A percentile compares a stretch with the other conserved stretches of the same genome.
Evolutionary conservation across 164 flowering plant genomes (phyloP).

Genomic region (Vitis cinerea): DNA sequence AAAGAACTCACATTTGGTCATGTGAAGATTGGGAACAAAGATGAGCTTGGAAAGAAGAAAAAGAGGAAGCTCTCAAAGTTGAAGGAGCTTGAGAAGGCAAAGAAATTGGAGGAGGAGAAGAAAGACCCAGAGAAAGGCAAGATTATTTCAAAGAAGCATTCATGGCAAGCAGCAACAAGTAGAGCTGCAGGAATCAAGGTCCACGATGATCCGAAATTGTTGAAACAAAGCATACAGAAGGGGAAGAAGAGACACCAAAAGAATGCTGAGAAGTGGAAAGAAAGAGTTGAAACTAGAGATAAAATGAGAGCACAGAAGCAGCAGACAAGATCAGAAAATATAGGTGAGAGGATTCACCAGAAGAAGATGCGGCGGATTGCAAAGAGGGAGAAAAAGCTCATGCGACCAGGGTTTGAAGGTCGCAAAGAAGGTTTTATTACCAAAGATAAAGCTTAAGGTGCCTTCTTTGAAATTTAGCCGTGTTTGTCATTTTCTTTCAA

Average conservation of each 20-base stretch:
- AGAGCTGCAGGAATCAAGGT: conserved; percentile 85
- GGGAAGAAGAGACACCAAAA: conserved; percentile 78
- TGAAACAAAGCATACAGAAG: conserved; percentile 71
- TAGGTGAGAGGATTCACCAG: conserved; percentile 50
- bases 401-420: conserved; percentile 96
- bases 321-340: conserved; percentile 59
- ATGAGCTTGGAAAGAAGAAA: conserved; percentile 42
- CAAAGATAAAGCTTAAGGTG: conserved; percentile 20
- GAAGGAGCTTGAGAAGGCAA: conserved; percentile 62
- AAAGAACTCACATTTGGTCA: conserved; percentile 59
- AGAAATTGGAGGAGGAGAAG: conserved; percentile 62
- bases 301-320: conserved; percentile 65
- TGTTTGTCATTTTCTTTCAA: not conserved
- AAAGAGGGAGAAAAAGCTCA: conserved; percentile 87
- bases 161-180: conserved; percentile 67
- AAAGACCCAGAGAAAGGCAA: conserved; percentile 68
- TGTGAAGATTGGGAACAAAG: conserved; percentile 63
- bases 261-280: conserved; percentile 81
- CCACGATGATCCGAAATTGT: conserved; percentile 70
- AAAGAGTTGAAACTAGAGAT: conserved; percentile 50
- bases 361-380: conserved; percentile 76
- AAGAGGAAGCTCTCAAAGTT: conserved; percentile 68
- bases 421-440: conserved; percentile 73
- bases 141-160: conserved; percentile 48
- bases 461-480: not conserved